Percentiles rank a stretch among this genome's conserved stretches.
These are phyloP conservation scores for Apostasia ramifera DNA, from an alignment of 106 monocot genomes.

Conservation along the genomic window DNA sequence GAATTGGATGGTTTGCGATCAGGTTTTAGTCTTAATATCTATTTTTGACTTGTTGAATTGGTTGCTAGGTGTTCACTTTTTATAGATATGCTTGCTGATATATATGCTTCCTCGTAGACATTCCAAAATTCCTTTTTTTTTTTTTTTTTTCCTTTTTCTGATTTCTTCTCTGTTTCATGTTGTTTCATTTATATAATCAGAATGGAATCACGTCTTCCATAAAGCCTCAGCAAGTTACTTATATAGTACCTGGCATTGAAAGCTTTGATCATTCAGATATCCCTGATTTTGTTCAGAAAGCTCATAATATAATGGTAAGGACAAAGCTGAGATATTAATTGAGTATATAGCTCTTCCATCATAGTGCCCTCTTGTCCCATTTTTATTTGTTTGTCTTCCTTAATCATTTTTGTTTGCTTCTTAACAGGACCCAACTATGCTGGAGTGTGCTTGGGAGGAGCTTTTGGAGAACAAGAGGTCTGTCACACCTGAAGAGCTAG, in stretches of 20 bases:
- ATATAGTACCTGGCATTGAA: slow-evolving; percentile 75
- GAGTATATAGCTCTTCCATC: background rate
- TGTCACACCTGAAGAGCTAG: slow-evolving; percentile 71
- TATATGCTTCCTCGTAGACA: background rate
- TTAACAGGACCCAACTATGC: slow-evolving; percentile 70
- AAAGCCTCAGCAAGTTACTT: slow-evolving; percentile 89
- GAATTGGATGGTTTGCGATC: slow-evolving; percentile 97
- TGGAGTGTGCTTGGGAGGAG: slow-evolving; percentile 94
- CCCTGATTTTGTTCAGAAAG: slow-evolving; percentile 62
- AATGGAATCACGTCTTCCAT: slow-evolving; percentile 81
- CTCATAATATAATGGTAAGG: slow-evolving; percentile 69
- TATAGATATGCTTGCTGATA: background rate
- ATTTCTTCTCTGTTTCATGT: background rate
- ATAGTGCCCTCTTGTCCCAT: background rate
- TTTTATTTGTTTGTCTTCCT: slow-evolving; percentile 1
- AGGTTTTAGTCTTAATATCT: slow-evolving; percentile 63
- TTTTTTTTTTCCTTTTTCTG: background rate
- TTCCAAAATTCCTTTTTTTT: background rate
- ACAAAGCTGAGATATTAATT: background rate
- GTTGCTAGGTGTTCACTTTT: slow-evolving; percentile 31
- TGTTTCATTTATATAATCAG: slow-evolving; percentile 30
- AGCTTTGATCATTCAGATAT: slow-evolving; percentile 55
- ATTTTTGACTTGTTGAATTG: slow-evolving; percentile 34
- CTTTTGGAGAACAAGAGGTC: slow-evolving; percentile 63
- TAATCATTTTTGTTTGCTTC: slow-evolving; percentile 6